These are phyloP conservation scores for Neurospora sp. DNA, from an alignment of 2,329 filamentous ascomycete species.

Conservation along the genomic window DNA sequence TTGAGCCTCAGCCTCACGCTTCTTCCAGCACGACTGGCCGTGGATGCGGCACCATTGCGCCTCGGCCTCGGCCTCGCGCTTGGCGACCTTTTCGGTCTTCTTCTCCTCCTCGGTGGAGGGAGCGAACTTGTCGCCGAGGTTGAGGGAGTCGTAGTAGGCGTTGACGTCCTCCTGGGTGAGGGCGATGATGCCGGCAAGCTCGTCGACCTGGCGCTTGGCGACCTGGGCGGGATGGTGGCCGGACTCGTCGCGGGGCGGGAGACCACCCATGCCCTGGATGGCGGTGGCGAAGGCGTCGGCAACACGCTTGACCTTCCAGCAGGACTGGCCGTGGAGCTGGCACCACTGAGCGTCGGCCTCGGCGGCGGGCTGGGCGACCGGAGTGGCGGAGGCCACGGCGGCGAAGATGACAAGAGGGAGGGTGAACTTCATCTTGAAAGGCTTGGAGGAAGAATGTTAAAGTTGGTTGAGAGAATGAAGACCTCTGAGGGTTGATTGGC, in stretches of 20 bases:
- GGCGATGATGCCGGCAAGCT: conserved; percentile 29
- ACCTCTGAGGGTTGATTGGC: neutral
- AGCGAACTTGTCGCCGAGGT: conserved; percentile 19
- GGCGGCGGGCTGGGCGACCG: conserved; percentile 10
- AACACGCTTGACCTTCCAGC: conserved; percentile 34
- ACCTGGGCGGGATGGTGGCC: conserved; percentile 25
- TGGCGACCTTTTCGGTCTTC: conserved; percentile 2
- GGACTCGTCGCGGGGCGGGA: conserved; percentile 24
- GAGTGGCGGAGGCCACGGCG: conserved; percentile 17
- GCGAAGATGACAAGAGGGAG: conserved; percentile 18
- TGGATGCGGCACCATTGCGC: conserved; percentile 24
- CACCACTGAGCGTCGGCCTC: conserved; percentile 22
- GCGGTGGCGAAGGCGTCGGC: conserved; percentile 23
- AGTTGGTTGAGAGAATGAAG: neutral
- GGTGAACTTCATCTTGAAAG: conserved; percentile 20
- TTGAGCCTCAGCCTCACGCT: conserved; percentile 12
- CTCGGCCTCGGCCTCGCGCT: conserved; percentile 15
- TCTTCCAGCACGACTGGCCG: conserved; percentile 30
- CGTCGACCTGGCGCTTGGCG: conserved; percentile 28
- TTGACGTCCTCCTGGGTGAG: conserved; percentile 21
- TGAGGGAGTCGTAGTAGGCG: conserved; percentile 25
- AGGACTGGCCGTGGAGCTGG: conserved; percentile 28
- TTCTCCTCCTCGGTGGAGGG: conserved; percentile 11
- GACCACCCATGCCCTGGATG: conserved; percentile 16
- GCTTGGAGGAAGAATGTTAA: neutral